Evolutionary conservation across 768 basidiomycete genomes (phyloP).

Genomic region (Suillus occidentalis): DNA sequence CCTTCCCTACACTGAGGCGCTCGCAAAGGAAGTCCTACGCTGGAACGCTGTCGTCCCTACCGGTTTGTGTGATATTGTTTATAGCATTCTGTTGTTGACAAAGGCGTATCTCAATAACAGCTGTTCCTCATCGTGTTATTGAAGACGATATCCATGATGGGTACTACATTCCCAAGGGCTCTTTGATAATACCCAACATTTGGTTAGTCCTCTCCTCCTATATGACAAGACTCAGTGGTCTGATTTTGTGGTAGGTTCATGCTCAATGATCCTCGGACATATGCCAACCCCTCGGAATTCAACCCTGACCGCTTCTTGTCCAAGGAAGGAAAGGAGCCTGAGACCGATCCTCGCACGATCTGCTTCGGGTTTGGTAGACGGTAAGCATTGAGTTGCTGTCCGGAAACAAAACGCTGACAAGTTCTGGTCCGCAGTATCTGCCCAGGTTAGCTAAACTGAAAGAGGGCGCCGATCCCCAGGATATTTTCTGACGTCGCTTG

Average conservation of each 20-base stretch:
- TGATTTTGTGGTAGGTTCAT: slow-evolving; percentile 25
- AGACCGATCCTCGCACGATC: slow-evolving; percentile 57
- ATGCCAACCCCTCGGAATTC: slow-evolving; percentile 54
- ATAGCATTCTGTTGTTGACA: slow-evolving; percentile 33
- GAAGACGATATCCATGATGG: slow-evolving; percentile 64
- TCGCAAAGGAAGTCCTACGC: slow-evolving; percentile 56
- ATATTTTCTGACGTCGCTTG: slow-evolving; percentile 8
- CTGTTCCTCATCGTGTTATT: slow-evolving; percentile 49
- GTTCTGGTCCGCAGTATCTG: slow-evolving; percentile 20
- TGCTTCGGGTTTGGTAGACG: slow-evolving; percentile 76
- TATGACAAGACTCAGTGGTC: neutral
- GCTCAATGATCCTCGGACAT: slow-evolving; percentile 38
- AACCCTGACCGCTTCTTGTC: slow-evolving; percentile 61
- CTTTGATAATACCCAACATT: slow-evolving; percentile 25
- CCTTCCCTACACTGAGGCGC: slow-evolving; percentile 63
- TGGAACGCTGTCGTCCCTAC: slow-evolving; percentile 42
- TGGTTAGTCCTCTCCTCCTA: slow-evolving; percentile 15
- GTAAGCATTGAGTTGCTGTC: slow-evolving; percentile 24
- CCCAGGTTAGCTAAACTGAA: slow-evolving; percentile 22
- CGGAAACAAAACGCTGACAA: slow-evolving; percentile 10
- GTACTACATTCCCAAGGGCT: slow-evolving; percentile 56
- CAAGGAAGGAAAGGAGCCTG: slow-evolving; percentile 34
- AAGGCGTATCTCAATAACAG: slow-evolving; percentile 13
- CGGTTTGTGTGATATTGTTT: slow-evolving; percentile 39
- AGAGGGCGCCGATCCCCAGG: slow-evolving; percentile 14